Conservation (phyloP, 2,329 filamentous ascomycete species). For the Fusarium subtropicale region DNA sequence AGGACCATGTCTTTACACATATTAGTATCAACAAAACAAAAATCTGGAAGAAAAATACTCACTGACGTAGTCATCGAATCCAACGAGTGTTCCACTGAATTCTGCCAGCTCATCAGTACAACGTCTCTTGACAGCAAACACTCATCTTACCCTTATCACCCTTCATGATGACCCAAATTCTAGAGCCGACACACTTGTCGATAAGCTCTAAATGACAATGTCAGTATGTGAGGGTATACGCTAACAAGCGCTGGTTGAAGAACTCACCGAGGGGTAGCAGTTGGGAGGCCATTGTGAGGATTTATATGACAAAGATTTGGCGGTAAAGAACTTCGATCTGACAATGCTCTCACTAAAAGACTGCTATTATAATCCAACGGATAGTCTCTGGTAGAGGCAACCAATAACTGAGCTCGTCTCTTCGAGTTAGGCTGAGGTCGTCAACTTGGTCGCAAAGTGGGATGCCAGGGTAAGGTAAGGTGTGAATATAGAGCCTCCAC, state of each 20-base stretch:
- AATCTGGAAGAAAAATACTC: constrained; percentile 60
- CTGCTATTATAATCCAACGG: background rate
- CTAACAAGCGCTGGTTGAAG: background rate
- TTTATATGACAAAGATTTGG: constrained; percentile 17
- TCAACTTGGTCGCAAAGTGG: constrained; percentile 46
- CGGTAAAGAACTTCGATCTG: background rate
- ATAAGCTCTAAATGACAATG: constrained; percentile 78
- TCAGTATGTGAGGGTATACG: constrained; percentile 33
- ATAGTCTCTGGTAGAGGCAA: background rate
- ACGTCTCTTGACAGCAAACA: background rate
- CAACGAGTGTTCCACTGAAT: constrained; percentile 92
- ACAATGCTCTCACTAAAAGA: background rate
- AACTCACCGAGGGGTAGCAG: constrained; percentile 75
- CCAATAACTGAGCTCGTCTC: constrained; percentile 11
- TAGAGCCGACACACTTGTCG: constrained; percentile 97
- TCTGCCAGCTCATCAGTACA: constrained; percentile 65
- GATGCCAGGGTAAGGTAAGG: constrained; percentile 40
- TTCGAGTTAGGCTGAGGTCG: constrained; percentile 24
- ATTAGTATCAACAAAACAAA: constrained; percentile 34
- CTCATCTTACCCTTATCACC: constrained; percentile 84
- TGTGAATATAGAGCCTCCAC: constrained; percentile 36
- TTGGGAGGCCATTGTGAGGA: constrained; percentile 73
- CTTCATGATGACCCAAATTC: constrained; percentile 99
- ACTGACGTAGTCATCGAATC: constrained; percentile 99
- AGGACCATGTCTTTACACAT: constrained; percentile 87